Percentiles rank a stretch among this genome's conserved stretches.
phyloP scores from a whole-genome alignment of 2,329 filamentous ascomycete species.

The Penicillium sp. region DNA sequence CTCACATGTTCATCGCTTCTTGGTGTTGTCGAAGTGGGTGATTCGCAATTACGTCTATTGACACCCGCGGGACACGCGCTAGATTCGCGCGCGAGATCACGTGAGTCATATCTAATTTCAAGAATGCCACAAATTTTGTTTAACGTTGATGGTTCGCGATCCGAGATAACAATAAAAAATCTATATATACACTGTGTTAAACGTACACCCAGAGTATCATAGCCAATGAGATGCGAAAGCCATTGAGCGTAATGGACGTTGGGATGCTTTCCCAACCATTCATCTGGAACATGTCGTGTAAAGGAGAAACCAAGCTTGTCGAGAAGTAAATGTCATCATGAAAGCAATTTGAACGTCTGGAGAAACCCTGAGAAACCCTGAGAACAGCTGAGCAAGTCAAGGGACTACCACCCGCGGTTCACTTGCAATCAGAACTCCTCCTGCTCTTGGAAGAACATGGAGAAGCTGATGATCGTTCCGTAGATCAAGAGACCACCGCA shows the following conservation, averaged over 20 bases:
- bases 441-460: slow-evolving; percentile 97
- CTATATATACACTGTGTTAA: slow-evolving; percentile 24
- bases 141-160: neutral
- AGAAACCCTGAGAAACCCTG: neutral
- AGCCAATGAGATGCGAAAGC: slow-evolving; percentile 13
- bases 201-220: slow-evolving; percentile 20
- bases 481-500: slow-evolving; percentile 92
- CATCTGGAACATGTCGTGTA: slow-evolving; percentile 23
- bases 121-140: neutral
- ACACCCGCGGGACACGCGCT: slow-evolving; percentile 16
- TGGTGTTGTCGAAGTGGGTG: neutral
- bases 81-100: slow-evolving; percentile 18
- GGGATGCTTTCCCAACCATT: slow-evolving; percentile 8
- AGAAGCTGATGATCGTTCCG: slow-evolving; percentile 95
- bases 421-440: slow-evolving; percentile 71
- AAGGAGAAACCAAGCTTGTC: slow-evolving; percentile 18
- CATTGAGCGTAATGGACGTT: slow-evolving; percentile 11
- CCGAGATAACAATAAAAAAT: slow-evolving; percentile 1
- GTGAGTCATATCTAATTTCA: slow-evolving; percentile 2
- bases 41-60: neutral
- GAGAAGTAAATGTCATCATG: slow-evolving; percentile 20
- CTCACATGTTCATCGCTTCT: slow-evolving; percentile 15
- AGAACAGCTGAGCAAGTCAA: neutral
- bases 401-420: slow-evolving; percentile 1
- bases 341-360: slow-evolving; percentile 4